These are phyloP conservation scores for Tuber borchii DNA, from an alignment of 495 filamentous ascomycete genomes.

Conservation along the genomic window DNA sequence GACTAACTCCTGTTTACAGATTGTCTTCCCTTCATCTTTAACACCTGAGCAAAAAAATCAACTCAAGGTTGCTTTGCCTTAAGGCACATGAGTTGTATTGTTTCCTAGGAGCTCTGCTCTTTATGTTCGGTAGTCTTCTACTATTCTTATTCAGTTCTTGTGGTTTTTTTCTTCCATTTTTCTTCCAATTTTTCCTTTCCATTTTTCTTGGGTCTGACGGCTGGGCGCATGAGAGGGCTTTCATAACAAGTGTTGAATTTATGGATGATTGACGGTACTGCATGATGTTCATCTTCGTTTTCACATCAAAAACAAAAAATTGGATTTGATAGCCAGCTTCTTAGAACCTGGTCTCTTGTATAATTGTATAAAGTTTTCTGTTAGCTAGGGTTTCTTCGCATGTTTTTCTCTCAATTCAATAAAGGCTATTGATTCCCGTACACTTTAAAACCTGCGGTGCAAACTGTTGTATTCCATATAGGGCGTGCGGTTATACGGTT, in stretches of 20 bases:
- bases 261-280: conserved; percentile 9
- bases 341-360: not conserved
- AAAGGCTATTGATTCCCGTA: not conserved
- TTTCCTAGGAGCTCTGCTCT: not conserved
- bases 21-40: conserved; percentile 66
- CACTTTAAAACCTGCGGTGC: not conserved
- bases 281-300: not conserved
- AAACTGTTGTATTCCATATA: not conserved
- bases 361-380: conserved; percentile 2
- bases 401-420: not conserved
- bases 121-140: conserved; percentile 4
- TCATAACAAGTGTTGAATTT: conserved; percentile 9
- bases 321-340: not conserved
- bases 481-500: too few species aligned
- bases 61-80: conserved; percentile 65
- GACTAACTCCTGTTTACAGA: conserved; percentile 13
- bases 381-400: not conserved
- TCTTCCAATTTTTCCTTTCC: not conserved
- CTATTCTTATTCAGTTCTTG: conserved; percentile 7
- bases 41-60: conserved; percentile 67
- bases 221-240: conserved; percentile 32
- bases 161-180: not conserved
- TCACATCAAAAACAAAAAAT: not conserved
- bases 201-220: conserved; percentile 19
- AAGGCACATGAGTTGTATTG: conserved; percentile 9